Evolutionary conservation across 2,329 filamentous ascomycete genomes (phyloP).

Genomic region (Penicillium italicum): DNA sequence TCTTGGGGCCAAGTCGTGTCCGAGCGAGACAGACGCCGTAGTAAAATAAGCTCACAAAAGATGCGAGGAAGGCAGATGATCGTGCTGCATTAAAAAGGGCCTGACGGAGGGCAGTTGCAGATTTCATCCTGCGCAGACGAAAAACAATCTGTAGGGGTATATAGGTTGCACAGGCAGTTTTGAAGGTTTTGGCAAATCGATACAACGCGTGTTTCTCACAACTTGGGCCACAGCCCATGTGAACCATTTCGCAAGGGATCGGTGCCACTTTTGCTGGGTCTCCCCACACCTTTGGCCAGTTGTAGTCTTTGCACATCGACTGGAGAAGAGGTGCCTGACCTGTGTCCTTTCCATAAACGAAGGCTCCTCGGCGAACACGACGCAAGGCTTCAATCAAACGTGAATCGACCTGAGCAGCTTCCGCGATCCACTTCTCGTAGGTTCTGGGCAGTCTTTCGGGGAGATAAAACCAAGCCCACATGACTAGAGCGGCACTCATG

Average conservation of each 20-base stretch:
- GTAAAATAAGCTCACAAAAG: slow-evolving; percentile 77
- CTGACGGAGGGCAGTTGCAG: slow-evolving; percentile 43
- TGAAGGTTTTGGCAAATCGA: slow-evolving; percentile 66
- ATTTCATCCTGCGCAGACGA: slow-evolving; percentile 51
- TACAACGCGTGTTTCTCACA: slow-evolving; percentile 68
- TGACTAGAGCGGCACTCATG: slow-evolving; percentile 68
- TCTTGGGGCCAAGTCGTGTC: slow-evolving; percentile 66
- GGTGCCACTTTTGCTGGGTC: slow-evolving; percentile 67
- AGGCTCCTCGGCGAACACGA: slow-evolving; percentile 58
- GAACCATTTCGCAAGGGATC: slow-evolving; percentile 78
- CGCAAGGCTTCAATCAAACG: slow-evolving; percentile 73
- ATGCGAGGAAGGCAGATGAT: slow-evolving; percentile 72
- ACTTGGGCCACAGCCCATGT: slow-evolving; percentile 70
- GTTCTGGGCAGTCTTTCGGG: slow-evolving; percentile 66
- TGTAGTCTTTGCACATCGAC: slow-evolving; percentile 68
- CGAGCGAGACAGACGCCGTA: slow-evolving; percentile 78
- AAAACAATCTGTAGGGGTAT: slow-evolving; percentile 69
- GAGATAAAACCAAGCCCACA: slow-evolving; percentile 85
- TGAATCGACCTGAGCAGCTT: slow-evolving; percentile 69
- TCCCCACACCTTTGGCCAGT: slow-evolving; percentile 66
- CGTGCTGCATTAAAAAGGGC: slow-evolving; percentile 60
- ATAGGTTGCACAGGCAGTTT: slow-evolving; percentile 72
- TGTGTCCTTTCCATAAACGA: slow-evolving; percentile 70
- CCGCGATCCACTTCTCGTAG: slow-evolving; percentile 79
- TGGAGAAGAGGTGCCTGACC: slow-evolving; percentile 65